Evolutionary conservation across 768 basidiomycete species (phyloP).

Genomic region (Boletus edulis): DNA sequence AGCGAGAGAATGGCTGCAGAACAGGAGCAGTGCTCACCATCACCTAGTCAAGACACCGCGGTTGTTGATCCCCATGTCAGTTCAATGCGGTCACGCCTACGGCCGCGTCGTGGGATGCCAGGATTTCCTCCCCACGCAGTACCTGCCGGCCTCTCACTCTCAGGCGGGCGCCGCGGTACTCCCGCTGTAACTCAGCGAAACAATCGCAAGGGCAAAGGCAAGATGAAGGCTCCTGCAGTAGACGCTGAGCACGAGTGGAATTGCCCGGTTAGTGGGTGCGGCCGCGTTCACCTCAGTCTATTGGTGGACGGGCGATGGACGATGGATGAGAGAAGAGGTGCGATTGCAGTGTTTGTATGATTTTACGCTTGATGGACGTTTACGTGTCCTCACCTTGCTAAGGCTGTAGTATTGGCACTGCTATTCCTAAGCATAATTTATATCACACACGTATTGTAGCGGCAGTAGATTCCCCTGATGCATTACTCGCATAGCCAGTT

Average conservation of each 20-base stretch:
- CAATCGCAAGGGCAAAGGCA: constrained; percentile 34
- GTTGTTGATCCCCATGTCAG: constrained; percentile 23
- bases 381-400: constrained; percentile 10
- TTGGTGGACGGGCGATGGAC: constrained; percentile 59
- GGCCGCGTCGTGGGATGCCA: constrained; percentile 38
- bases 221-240: constrained; percentile 33
- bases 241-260: constrained; percentile 57
- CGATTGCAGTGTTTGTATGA: constrained; percentile 41
- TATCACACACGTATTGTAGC: constrained; percentile 18
- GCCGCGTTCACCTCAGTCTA: constrained; percentile 52
- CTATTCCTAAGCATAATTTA: constrained; percentile 11
- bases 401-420: not conserved
- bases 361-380: constrained; percentile 8
- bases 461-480: not conserved
- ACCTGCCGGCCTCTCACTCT: constrained; percentile 4
- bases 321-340: constrained; percentile 47
- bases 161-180: constrained; percentile 9
- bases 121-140: constrained; percentile 4
- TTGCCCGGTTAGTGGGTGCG: constrained; percentile 65
- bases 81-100: constrained; percentile 58
- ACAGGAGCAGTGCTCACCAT: not conserved
- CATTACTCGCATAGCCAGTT: no score
- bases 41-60: constrained; percentile 29
- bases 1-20: constrained; percentile 15
- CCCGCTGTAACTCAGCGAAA: constrained; percentile 4